phyloP scores from a whole-genome alignment of 768 basidiomycete species.

The Hydnum rufescens region DNA sequence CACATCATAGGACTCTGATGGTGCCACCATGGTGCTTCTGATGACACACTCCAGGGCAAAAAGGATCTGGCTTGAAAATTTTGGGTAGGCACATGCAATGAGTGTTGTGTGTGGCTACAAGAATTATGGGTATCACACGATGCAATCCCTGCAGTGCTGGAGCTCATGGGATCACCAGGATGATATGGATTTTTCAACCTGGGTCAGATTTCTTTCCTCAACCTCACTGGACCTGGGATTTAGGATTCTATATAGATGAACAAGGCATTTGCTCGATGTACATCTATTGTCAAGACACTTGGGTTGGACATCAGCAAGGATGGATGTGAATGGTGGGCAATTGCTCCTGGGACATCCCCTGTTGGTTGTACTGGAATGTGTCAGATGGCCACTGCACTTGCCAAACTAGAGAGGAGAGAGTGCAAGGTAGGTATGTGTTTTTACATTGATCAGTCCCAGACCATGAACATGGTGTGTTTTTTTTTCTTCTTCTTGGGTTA shows the following conservation, averaged over 20 bases:
- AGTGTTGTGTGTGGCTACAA: slow-evolving; percentile 36
- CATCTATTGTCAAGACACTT: slow-evolving; percentile 50
- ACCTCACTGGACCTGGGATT: slow-evolving; percentile 15
- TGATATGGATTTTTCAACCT: slow-evolving; percentile 62
- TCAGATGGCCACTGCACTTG: slow-evolving; percentile 69
- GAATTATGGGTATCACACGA: slow-evolving; percentile 83
- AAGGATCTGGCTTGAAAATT: slow-evolving; percentile 48
- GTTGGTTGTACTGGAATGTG: slow-evolving; percentile 58
- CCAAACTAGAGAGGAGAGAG: slow-evolving; percentile 18
- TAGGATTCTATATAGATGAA: slow-evolving; percentile 58
- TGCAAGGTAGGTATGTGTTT: slow-evolving; percentile 13
- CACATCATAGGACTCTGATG: slow-evolving; percentile 70
- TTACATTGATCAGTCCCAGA: background rate
- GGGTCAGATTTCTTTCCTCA: slow-evolving; percentile 20
- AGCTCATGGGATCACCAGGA: slow-evolving; percentile 36
- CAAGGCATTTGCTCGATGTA: slow-evolving; percentile 81
- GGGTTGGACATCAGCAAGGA: slow-evolving; percentile 40
- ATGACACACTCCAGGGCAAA: slow-evolving; percentile 68
- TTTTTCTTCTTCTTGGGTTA: too few species aligned
- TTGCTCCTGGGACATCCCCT: slow-evolving; percentile 48
- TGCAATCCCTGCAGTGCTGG: slow-evolving; percentile 65
- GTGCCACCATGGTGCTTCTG: slow-evolving; percentile 58
- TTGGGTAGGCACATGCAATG: slow-evolving; percentile 67
- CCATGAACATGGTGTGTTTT: background rate
- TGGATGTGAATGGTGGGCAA: slow-evolving; percentile 81